Evolutionary conservation across 148 eudicot genomes (phyloP), one percentile per base, ranked within the genome.

Genomic region (Pouteria glomerata): DNA sequence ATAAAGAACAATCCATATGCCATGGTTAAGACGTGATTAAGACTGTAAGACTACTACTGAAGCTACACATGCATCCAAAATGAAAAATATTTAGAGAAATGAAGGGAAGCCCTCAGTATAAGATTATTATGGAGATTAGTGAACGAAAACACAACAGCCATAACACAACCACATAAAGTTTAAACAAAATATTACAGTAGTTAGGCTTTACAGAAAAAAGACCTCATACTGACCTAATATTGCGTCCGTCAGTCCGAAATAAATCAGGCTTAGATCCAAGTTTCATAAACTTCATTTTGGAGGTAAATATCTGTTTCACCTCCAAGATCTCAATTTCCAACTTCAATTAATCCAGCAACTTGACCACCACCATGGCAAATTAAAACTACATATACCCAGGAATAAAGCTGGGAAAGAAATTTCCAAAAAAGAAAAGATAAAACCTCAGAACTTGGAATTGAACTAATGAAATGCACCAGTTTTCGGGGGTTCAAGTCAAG

Each of bases 241-340:
- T 85, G 76, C 88, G 93, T 45, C 91, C 96, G 68, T 90, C 88
- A 53, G 83, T 83, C 86, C 88, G 90, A 74, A 90, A 88, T 27
- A 83, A 78, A 77, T 90, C 96, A 79, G 89, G 87, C 70, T 90
- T 90, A 66, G 96, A 90, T 83, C 96, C 96, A 77, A 90, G 91
- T 73, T 90, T 90, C 96, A 90, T 90, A 70, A 88, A 90, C 89
- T 90, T 90, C 96, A 90, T 90, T 69, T 83, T 86, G 73, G 59
- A 61, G 61, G 26, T 41, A 48, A 72, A 61, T 57, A 35, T n/a
- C 11, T 21, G 15, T 30, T 30, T 48, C 47, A 15, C 45, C 63
- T 56, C 37, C 16, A n/a, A 68, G 70, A 68, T 56, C 72, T 34
- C 60, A 79, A 62, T 3, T 47, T 29, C 45, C 57, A 30, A 73